Percentiles rank a stretch among this genome's conserved stretches.
Conservation (phyloP, 108 stramenopile genomes). For the Schizochytrium sp. region DNA sequence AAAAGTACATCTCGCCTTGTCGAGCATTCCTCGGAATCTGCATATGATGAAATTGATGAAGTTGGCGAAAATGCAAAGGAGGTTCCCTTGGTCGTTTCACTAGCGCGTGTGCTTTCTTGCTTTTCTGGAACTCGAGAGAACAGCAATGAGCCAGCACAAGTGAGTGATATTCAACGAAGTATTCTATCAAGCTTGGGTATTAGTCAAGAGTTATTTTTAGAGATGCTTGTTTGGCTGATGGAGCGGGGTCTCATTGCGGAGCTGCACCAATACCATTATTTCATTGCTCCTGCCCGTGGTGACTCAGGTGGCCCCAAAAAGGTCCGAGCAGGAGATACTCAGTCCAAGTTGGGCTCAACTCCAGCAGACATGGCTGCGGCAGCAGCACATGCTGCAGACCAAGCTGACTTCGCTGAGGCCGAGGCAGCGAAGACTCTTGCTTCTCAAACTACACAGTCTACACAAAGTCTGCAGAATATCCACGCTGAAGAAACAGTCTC, state of each 20-base stretch:
- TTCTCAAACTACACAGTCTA: background rate
- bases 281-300: background rate
- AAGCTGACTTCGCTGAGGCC: background rate
- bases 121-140: too few species aligned
- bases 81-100: too few species aligned
- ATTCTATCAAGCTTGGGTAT: too few species aligned
- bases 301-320: background rate
- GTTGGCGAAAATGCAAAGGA: too few species aligned
- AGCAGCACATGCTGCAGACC: conserved; percentile 5
- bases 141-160: too few species aligned
- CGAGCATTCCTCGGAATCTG: background rate
- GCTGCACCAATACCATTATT: conserved; percentile 20
- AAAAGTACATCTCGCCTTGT: background rate
- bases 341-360: background rate
- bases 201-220: background rate
- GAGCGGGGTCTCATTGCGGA: background rate
- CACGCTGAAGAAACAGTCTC: background rate
- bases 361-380: background rate
- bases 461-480: background rate
- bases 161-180: too few species aligned
- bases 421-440: background rate
- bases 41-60: background rate
- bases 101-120: too few species aligned
- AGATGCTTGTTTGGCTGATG: background rate
- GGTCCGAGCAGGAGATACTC: conserved; percentile 11